Percentiles rank a stretch among this genome's conserved stretches.
These are phyloP conservation scores for Vitis labrusca DNA, from an alignment of 164 flowering plant genomes.

Conservation along the genomic window DNA sequence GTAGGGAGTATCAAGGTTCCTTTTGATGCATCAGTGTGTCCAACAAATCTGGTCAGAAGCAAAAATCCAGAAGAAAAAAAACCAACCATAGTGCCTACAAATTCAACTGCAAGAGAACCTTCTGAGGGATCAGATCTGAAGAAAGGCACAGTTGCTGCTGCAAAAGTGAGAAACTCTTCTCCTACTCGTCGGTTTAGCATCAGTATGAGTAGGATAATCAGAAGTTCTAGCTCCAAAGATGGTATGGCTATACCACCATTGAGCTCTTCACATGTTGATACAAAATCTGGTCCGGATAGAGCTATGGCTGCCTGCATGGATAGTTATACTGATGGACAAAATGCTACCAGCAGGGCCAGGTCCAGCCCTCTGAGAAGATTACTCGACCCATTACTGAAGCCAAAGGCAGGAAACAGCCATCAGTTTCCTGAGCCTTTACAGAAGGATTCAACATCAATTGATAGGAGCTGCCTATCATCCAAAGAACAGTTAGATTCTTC, in stretches of 20 bases:
- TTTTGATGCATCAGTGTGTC: slow-evolving; percentile 17
- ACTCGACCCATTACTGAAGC: slow-evolving; percentile 44
- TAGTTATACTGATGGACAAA: slow-evolving; percentile 10
- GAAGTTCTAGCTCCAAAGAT: slow-evolving; percentile 22
- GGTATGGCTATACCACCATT: slow-evolving; percentile 2
- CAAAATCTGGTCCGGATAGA: slow-evolving; percentile 15
- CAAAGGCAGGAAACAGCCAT: slow-evolving; percentile 21
- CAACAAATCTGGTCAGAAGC: slow-evolving; percentile 11
- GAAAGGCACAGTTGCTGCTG: slow-evolving; percentile 11
- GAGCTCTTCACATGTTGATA: slow-evolving; percentile 11
- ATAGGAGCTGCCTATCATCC: slow-evolving; percentile 12
- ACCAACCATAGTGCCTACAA: not conserved
- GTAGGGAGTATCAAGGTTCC: slow-evolving; percentile 8
- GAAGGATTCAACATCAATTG: slow-evolving; percentile 14
- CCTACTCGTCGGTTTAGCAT: slow-evolving; percentile 38
- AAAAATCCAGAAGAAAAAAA: slow-evolving; percentile 16
- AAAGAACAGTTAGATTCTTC: slow-evolving; percentile 19
- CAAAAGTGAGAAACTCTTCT: slow-evolving; percentile 34
- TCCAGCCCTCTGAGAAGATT: slow-evolving; percentile 52
- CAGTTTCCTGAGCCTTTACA: slow-evolving; percentile 13
- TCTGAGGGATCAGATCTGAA: slow-evolving; percentile 15
- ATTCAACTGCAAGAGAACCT: slow-evolving; percentile 9
- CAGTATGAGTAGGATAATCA: slow-evolving; percentile 27
- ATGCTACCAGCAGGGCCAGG: slow-evolving; percentile 21
- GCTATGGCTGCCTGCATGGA: slow-evolving; percentile 7